Conservation (phyloP, 129 eudicot genomes). For the Flaveria sonorensis region DNA sequence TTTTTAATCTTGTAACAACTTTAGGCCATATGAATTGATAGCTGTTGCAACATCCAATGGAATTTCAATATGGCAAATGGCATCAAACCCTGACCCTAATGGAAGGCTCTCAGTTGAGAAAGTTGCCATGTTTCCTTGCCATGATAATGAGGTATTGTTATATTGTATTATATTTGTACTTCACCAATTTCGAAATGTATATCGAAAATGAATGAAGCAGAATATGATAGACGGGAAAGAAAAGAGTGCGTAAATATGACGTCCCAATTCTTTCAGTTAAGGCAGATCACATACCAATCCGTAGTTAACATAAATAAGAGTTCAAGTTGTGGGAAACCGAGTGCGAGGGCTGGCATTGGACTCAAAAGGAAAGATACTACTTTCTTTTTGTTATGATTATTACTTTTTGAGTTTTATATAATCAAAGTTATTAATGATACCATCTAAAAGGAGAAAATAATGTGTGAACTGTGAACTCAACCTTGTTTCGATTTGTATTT, state of each 20-base stretch:
- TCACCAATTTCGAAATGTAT: too few species aligned
- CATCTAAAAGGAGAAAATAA: not conserved
- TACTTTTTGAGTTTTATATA: not conserved
- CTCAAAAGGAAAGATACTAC: not conserved
- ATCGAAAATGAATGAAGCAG: too few species aligned
- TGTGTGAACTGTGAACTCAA: not conserved
- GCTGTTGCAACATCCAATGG: slow-evolving; percentile 85
- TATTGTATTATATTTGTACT: not conserved
- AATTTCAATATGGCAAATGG: slow-evolving; percentile 85
- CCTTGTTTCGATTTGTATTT: not conserved
- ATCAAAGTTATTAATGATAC: not conserved
- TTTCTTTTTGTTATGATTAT: not conserved
- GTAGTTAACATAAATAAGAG: too few species aligned
- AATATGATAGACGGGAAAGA: too few species aligned
- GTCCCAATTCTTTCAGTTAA: too few species aligned
- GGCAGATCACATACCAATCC: too few species aligned
- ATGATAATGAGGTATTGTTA: slow-evolving; percentile 55
- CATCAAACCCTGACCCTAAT: slow-evolving; percentile 62
- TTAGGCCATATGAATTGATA: slow-evolving; percentile 84
- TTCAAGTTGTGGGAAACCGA: too few species aligned
- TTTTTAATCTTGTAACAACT: slow-evolving; percentile 10
- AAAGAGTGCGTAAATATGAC: too few species aligned
- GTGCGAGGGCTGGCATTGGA: too few species aligned
- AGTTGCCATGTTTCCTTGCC: slow-evolving; percentile 64
- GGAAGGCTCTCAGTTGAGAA: slow-evolving; percentile 83